Base-by-base conservation (phyloP, 768 basidiomycete genomes). In the Hemileccinum impolitum region DNA sequence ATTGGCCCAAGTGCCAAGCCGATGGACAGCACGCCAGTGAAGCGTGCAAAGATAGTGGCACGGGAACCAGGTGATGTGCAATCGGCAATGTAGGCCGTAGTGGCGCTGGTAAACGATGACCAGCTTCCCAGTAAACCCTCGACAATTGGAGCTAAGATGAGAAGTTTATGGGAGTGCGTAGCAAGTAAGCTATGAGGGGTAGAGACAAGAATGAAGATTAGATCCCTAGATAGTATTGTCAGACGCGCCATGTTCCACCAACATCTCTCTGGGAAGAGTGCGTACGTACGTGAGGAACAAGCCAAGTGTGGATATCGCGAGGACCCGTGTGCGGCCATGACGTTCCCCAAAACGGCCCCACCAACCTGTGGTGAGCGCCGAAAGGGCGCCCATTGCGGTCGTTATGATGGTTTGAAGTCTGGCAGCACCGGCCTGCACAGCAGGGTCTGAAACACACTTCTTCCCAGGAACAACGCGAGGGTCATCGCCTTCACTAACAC, bases 21-120 rank as follows among this genome's bases (percentile, higher is more conserved):
- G 31, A 84, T 65, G 70, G 83, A 90, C 40, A 85, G 75, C 47
- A 90, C 81, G 3, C 92, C 93, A 48, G 81, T 78, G 43, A 92
- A 77, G 5, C 80, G 76, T 12, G 81, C 79, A 52, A 83, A 84
- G 38, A 83, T 80, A 35, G 80, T 75, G 1, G 90, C 79, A 36
- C 89, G 81, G 9, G 90, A 90, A 37, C 89, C 90, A 38, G 81
- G 74, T n/a, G 86, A 86, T 3, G 90, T 92, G 61, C 88, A 90
- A 71, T 80, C 75, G 67, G 87, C 85, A 68, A 77, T 81, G 75
- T 71, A 88, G 56, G 71, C 89, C 62, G 71, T 83, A 69, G 74
- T 84, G 59, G 79, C 87, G 66, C 68, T 82, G 61, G 62, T 79
- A 64, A 73, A 77, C 35, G 68, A 84, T 7, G 85, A 80, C 80